Base-by-base conservation (phyloP, 768 basidiomycete species). In the Galerina sulciceps region DNA sequence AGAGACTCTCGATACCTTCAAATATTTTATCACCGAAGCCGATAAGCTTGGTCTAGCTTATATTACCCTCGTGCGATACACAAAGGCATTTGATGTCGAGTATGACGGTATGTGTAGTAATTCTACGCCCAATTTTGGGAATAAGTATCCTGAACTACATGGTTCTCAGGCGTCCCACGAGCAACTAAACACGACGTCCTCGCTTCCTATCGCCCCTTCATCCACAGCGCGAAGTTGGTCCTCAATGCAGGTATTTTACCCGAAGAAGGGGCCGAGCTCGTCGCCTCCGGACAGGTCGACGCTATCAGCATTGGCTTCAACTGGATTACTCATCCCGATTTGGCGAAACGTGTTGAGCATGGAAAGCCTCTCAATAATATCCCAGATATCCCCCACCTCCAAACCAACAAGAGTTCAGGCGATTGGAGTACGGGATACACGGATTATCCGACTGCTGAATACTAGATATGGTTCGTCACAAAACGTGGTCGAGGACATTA, bases 281-380 rank as follows among this genome's bases (percentile, higher is more conserved):
- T 81, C 18, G 51, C 69, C 1, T 61, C 65, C 2, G 72, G 74
- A 1, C 73, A 75, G 41, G 66, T 73, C 18, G 77, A 79, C 48
- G 79, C 69, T 1, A 69, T 75, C 8, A 66, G 70, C 47, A 74
- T 81, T 45, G 79, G 80, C 3, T 61, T 74, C 54, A 60, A 67
- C 47, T 78, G 67, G 63, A 71, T 80, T 43, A 67, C 71, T 4
- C 79, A 81, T 55, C 77, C 79, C 1, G 79, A 81, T 60, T 59
- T 81, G 15, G 72, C 64, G 45, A 73, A 74, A 61, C 73, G 78
- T n/a, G 64, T 78, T 10, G 37, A 68, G 54, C 61, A 71, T 23
- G 75, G 72, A 6, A 75, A 73, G 60, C 66, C 75, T 22, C 62
- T 78, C 14, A 73, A 76, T 50, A 76, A 76, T 50, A 31, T 58